Conservation (phyloP, 2,329 filamentous ascomycete species). For the Aureobasidium melanogenum region DNA sequence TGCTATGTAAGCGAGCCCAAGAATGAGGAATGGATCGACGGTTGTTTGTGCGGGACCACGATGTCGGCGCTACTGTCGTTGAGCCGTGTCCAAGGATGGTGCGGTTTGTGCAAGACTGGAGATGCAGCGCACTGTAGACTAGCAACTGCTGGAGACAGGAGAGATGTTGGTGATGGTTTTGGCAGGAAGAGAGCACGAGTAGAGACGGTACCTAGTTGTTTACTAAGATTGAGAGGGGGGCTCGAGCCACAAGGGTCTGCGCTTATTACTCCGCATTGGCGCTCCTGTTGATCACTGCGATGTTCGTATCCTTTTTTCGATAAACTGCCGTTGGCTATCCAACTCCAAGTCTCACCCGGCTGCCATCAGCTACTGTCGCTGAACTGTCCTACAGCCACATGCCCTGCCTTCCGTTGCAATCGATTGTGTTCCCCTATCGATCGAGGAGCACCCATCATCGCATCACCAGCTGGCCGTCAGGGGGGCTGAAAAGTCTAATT, state of each 20-base stretch:
- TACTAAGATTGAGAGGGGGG: constrained; percentile 6
- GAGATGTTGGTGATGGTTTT: constrained; percentile 4
- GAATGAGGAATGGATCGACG: constrained; percentile 10
- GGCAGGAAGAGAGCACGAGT: constrained; percentile 3
- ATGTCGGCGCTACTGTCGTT: not conserved
- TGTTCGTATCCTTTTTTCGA: not conserved
- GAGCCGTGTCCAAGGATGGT: not conserved
- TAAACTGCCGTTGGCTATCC: constrained; percentile 4
- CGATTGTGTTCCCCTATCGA: not conserved
- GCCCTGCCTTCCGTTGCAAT: not conserved
- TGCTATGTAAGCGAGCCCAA: constrained; percentile 9
- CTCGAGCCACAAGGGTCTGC: not conserved
- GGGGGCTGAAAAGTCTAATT: not conserved
- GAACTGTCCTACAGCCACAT: not conserved
- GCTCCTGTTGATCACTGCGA: not conserved
- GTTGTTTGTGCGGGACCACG: not conserved
- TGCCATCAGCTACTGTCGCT: not conserved
- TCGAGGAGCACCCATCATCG: not conserved
- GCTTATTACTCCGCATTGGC: constrained; percentile 6
- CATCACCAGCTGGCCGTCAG: not conserved
- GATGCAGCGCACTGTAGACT: not conserved
- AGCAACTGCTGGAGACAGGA: constrained; percentile 1
- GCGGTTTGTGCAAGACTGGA: not conserved
- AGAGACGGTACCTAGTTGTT: not conserved
- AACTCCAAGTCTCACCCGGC: not conserved